phyloP scores from a whole-genome alignment of 2,329 filamentous ascomycete genomes.

The Talaromyces piceae region DNA sequence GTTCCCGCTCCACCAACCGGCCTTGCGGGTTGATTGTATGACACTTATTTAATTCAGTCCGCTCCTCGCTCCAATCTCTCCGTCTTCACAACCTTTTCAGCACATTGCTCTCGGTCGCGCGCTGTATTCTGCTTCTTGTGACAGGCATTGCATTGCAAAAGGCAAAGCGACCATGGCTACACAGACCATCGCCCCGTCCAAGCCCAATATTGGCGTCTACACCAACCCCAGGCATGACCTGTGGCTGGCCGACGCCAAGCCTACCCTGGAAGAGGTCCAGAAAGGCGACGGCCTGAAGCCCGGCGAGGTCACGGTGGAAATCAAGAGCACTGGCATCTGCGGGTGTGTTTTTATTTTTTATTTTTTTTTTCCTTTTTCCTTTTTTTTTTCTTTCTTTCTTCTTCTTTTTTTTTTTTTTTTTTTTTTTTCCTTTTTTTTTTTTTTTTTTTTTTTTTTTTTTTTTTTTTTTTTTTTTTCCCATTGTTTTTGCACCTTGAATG shows the following conservation, averaged over 20 bases:
- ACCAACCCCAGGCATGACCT: constrained; percentile 89
- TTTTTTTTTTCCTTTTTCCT: not conserved
- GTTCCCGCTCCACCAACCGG: not conserved
- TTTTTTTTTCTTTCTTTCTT: too few relatives aligned
- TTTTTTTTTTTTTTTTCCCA: too few relatives aligned
- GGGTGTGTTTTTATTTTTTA: constrained; percentile 50
- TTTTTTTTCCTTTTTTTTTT: too few relatives aligned
- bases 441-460: too few relatives aligned
- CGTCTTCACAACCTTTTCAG: not conserved
- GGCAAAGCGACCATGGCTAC: constrained; percentile 10
- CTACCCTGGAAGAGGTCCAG: constrained; percentile 66
- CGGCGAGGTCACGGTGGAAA: constrained; percentile 79
- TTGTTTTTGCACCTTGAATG: too few relatives aligned
- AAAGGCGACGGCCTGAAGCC: constrained; percentile 61
- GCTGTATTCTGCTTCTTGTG: not conserved
- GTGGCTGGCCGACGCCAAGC: constrained; percentile 75
- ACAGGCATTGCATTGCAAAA: too few relatives aligned
- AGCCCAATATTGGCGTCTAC: constrained; percentile 91
- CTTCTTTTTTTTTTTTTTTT: too few relatives aligned
- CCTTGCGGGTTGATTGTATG: not conserved
- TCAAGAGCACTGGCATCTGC: constrained; percentile 95
- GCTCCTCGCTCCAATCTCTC: not conserved
- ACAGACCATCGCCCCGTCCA: constrained; percentile 27
- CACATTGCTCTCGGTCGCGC: not conserved
- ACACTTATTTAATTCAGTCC: not conserved